Evolutionary conservation across 306 rosid genomes (phyloP).

Genomic region (Sicyos edulis): DNA sequence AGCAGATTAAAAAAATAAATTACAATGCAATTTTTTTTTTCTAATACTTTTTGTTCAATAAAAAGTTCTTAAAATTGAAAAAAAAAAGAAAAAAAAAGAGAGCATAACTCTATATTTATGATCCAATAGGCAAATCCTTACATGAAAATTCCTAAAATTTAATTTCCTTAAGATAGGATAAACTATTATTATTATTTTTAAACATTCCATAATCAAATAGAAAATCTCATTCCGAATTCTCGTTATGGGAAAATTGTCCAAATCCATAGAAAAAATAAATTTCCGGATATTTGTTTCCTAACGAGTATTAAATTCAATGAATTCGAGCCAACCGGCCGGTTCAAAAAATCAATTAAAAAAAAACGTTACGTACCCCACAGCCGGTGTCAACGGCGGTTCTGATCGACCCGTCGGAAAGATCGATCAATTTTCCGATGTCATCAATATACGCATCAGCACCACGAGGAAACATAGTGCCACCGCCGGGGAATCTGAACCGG

Average conservation of each 20-base stretch:
- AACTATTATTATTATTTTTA: neutral
- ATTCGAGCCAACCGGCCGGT: neutral
- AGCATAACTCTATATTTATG: no score
- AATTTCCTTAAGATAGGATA: neutral
- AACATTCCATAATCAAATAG: neutral
- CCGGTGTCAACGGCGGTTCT: constrained; percentile 97
- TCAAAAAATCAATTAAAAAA: neutral
- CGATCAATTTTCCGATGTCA: constrained; percentile 59
- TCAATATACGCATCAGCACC: constrained; percentile 81
- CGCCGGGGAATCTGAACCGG: constrained; percentile 81
- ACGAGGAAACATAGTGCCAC: constrained; percentile 91
- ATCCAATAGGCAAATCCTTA: no score
- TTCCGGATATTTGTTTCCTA: neutral
- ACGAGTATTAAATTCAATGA: neutral
- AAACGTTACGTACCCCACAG: constrained; percentile 66
- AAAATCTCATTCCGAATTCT: neutral
- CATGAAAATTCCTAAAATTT: neutral
- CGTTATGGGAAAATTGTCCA: neutral
- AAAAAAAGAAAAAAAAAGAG: no score
- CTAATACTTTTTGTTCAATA: neutral
- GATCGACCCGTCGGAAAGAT: constrained; percentile 61
- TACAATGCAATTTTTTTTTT: neutral
- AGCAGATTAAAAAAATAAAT: no score
- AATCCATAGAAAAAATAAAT: neutral
- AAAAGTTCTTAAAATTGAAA: neutral